phyloP scores from a whole-genome alignment of 2,329 filamentous ascomycete genomes.

The Botrytis aclada region DNA sequence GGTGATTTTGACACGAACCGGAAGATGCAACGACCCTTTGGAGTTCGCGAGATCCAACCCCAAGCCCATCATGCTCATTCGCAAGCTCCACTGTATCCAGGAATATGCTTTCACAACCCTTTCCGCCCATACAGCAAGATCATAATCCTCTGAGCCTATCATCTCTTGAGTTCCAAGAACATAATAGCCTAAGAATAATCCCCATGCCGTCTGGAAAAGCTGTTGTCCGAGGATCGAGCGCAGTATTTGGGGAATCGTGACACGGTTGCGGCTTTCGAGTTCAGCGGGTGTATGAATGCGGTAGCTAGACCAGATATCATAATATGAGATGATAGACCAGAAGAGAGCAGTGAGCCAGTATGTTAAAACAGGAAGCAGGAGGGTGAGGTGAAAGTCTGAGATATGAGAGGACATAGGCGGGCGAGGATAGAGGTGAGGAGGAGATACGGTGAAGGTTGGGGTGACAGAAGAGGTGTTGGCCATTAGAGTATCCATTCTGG shows the following conservation, averaged over 20 bases:
- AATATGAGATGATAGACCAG: constrained; percentile 4
- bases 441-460: constrained; percentile 55
- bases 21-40: constrained; percentile 2
- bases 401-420: constrained; percentile 70
- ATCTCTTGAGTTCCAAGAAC: constrained; percentile 13
- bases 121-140: not conserved
- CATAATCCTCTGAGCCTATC: constrained; percentile 2
- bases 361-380: constrained; percentile 38
- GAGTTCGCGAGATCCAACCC: not conserved
- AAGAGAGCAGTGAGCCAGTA: constrained; percentile 6
- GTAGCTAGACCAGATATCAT: constrained; percentile 6
- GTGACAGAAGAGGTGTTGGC: not conserved
- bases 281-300: constrained; percentile 77
- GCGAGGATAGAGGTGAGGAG: constrained; percentile 48
- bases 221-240: not conserved
- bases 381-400: constrained; percentile 72
- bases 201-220: not conserved
- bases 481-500: constrained; percentile 4
- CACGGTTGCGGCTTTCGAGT: constrained; percentile 80
- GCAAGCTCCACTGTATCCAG: constrained; percentile 3
- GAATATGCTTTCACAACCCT: not conserved
- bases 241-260: constrained; percentile 67
- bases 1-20: not conserved
- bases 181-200: not conserved
- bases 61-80: not conserved